phyloP scores from a whole-genome alignment of 2,329 filamentous ascomycete species.

The Stagonosporopsis rhizophila region DNA sequence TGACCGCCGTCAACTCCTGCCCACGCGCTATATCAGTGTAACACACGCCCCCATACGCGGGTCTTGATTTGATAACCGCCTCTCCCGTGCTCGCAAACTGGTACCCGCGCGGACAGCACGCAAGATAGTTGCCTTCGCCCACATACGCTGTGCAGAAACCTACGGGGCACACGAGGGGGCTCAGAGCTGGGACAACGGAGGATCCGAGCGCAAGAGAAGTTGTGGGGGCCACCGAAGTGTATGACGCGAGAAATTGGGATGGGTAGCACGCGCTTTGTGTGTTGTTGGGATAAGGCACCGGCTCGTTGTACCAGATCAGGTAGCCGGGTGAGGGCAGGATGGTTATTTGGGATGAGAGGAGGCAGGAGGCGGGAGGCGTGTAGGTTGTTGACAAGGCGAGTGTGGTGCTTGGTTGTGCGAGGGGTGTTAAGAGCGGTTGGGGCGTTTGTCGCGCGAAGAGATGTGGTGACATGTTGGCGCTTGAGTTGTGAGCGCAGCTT shows the following conservation, averaged over 20 bases:
- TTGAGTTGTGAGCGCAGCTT: background rate
- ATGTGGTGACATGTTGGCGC: background rate
- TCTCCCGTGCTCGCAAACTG: slow-evolving; percentile 2
- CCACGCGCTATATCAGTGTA: slow-evolving; percentile 9
- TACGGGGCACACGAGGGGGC: slow-evolving; percentile 33
- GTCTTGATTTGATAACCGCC: background rate
- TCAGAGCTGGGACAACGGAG: slow-evolving; percentile 34
- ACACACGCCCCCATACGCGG: slow-evolving; percentile 18
- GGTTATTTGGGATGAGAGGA: slow-evolving; percentile 23
- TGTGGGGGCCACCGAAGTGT: slow-evolving; percentile 22
- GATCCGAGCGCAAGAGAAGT: slow-evolving; percentile 11
- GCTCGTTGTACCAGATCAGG: slow-evolving; percentile 37
- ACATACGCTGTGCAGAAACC: slow-evolving; percentile 32
- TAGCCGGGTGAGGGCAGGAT: slow-evolving; percentile 32
- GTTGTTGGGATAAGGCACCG: slow-evolving; percentile 27
- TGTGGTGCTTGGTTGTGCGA: slow-evolving; percentile 18
- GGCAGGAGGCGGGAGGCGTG: slow-evolving; percentile 33
- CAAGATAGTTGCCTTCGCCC: slow-evolving; percentile 30
- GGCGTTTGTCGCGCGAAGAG: background rate
- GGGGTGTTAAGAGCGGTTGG: background rate
- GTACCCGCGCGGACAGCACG: slow-evolving; percentile 33
- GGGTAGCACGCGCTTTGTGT: slow-evolving; percentile 36
- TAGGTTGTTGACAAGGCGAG: slow-evolving; percentile 35
- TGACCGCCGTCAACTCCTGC: slow-evolving; percentile 2
- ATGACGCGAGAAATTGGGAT: slow-evolving; percentile 29